phyloP scores from a whole-genome alignment of 2,329 filamentous ascomycete genomes.

The Fusarium nelsonii region DNA sequence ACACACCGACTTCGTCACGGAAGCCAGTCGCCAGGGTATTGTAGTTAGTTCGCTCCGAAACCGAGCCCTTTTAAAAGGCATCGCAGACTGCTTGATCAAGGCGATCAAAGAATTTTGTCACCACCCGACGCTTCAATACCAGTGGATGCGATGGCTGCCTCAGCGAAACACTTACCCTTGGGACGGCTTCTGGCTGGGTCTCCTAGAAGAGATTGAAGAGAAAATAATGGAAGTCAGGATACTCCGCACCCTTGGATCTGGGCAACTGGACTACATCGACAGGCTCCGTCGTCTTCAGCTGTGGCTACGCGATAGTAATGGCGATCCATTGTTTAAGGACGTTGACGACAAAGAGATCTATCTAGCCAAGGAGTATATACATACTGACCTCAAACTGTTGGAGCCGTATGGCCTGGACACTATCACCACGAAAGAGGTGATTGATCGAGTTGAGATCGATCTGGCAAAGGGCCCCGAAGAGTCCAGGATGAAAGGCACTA shows the following conservation, averaged over 20 bases:
- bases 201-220: slow-evolving; percentile 46
- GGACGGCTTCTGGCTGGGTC: slow-evolving; percentile 46
- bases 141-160: slow-evolving; percentile 62
- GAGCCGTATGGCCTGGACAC: slow-evolving; percentile 20
- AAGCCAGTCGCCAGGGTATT: slow-evolving; percentile 60
- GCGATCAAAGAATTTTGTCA: slow-evolving; percentile 56
- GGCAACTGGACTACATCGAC: slow-evolving; percentile 15
- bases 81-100: slow-evolving; percentile 56
- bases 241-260: slow-evolving; percentile 17
- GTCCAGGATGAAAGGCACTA: slow-evolving; percentile 30
- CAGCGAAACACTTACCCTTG: slow-evolving; percentile 37
- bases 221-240: slow-evolving; percentile 23
- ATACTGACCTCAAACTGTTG: slow-evolving; percentile 7
- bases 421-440: not conserved
- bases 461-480: not conserved
- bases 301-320: slow-evolving; percentile 26
- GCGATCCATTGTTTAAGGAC: slow-evolving; percentile 36
- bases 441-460: slow-evolving; percentile 25
- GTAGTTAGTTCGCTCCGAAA: slow-evolving; percentile 56
- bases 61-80: slow-evolving; percentile 48
- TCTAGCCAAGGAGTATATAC: slow-evolving; percentile 33
- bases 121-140: slow-evolving; percentile 54
- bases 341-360: slow-evolving; percentile 24
- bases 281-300: slow-evolving; percentile 15
- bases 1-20: slow-evolving; percentile 63